Evolutionary conservation across 2,329 filamentous ascomycete species (phyloP).

Genomic region (Claviceps pusilla): DNA sequence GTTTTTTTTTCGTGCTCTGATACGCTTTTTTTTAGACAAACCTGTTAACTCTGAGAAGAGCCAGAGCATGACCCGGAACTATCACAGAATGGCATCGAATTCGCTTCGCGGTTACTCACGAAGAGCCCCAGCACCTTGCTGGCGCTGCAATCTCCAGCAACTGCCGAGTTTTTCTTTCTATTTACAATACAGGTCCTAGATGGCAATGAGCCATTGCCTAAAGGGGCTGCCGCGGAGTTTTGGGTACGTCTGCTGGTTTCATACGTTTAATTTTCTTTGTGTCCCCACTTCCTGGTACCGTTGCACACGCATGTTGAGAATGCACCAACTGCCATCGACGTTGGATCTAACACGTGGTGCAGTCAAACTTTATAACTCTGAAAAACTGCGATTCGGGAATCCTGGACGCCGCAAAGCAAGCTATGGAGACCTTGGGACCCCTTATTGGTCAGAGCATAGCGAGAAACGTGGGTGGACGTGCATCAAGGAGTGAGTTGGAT

Average conservation of each 20-base stretch:
- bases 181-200: constrained; percentile 58
- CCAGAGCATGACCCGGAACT: constrained; percentile 60
- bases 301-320: background rate
- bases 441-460: constrained; percentile 44
- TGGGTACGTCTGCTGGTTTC: constrained; percentile 40
- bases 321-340: background rate
- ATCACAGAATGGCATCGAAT: constrained; percentile 58
- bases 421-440: constrained; percentile 46
- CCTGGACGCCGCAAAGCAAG: constrained; percentile 29
- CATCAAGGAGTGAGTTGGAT: constrained; percentile 57
- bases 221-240: constrained; percentile 57
- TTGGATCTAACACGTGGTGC: background rate
- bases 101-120: constrained; percentile 48
- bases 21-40: background rate
- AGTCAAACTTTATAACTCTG: constrained; percentile 40
- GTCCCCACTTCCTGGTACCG: background rate
- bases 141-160: constrained; percentile 35
- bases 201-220: constrained; percentile 59
- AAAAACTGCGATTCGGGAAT: constrained; percentile 27
- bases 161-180: constrained; percentile 51
- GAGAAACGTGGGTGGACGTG: constrained; percentile 52
- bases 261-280: no score
- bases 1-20: background rate
- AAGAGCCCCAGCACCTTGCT: constrained; percentile 49
- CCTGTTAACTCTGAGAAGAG: constrained; percentile 26